These are phyloP conservation scores for Gossypium bickii DNA, from an alignment of 345 rosid species.

Conservation along the genomic window DNA sequence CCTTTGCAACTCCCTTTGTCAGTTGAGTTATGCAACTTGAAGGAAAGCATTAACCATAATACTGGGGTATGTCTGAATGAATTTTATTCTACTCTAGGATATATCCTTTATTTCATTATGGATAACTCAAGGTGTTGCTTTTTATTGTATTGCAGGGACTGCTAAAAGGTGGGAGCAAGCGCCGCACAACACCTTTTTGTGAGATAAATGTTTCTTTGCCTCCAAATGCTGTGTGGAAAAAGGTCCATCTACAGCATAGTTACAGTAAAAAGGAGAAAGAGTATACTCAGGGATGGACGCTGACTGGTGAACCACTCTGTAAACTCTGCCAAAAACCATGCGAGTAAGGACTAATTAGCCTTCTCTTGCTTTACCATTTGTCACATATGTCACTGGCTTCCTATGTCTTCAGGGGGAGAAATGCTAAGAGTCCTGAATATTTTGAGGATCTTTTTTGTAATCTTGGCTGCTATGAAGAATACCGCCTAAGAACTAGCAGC, in stretches of 20 bases:
- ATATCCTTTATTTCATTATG: background rate
- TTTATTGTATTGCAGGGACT: constrained; percentile 55
- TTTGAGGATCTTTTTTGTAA: constrained; percentile 94
- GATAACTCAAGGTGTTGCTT: constrained; percentile 16
- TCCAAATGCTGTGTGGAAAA: constrained; percentile 68
- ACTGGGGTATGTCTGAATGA: constrained; percentile 40
- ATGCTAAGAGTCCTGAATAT: constrained; percentile 75
- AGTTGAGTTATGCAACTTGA: constrained; percentile 79
- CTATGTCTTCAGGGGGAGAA: constrained; percentile 50
- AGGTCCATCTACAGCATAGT: constrained; percentile 47
- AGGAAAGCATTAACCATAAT: constrained; percentile 67
- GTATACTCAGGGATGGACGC: constrained; percentile 81
- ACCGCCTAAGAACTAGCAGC: constrained; percentile 76
- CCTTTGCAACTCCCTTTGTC: constrained; percentile 85
- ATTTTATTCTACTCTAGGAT: background rate
- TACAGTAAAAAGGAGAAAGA: constrained; percentile 59
- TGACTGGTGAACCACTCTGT: constrained; percentile 74
- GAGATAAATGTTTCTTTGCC: constrained; percentile 78
- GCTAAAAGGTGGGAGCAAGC: constrained; percentile 80
- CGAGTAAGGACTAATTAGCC: constrained; percentile 46
- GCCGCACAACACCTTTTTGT: constrained; percentile 61
- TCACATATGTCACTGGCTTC: background rate
- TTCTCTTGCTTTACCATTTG: constrained; percentile 16
- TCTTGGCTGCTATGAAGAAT: constrained; percentile 80
- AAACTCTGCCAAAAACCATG: constrained; percentile 85